These are phyloP conservation scores for Epichloe typhina DNA, from an alignment of 2,329 filamentous ascomycete species.

Conservation along the genomic window DNA sequence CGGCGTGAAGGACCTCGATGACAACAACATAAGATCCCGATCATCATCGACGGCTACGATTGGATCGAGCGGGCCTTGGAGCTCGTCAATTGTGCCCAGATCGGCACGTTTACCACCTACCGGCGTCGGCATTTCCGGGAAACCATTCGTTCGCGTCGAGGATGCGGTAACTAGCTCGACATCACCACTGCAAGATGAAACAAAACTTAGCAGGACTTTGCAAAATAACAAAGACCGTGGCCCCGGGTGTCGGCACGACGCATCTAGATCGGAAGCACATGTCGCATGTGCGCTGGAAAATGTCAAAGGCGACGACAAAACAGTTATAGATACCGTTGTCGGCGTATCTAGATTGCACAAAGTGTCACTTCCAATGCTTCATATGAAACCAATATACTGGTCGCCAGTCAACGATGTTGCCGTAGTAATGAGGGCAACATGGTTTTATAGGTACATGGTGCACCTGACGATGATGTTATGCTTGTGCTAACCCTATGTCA, in stretches of 20 bases:
- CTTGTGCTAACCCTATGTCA: constrained; percentile 14
- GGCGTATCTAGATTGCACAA: constrained; percentile 83
- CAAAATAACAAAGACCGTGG: background rate
- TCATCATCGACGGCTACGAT: background rate
- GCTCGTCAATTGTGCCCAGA: background rate
- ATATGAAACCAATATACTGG: constrained; percentile 98
- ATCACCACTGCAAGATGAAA: background rate
- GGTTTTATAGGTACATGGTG: constrained; percentile 66
- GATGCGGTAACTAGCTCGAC: background rate
- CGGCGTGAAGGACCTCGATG: background rate
- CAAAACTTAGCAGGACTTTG: background rate
- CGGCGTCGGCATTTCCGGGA: background rate
- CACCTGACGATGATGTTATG: background rate
- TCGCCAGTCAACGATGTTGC: constrained; percentile 83
- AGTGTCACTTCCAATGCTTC: constrained; percentile 66
- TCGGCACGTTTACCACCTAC: background rate
- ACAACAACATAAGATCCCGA: background rate
- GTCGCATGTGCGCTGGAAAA: constrained; percentile 12
- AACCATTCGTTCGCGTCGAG: background rate
- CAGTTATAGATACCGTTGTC: constrained; percentile 57
- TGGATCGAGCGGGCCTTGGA: background rate
- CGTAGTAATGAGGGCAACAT: constrained; percentile 72
- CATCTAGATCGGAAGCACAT: background rate
- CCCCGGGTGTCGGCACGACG: background rate
- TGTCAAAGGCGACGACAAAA: constrained; percentile 7